Evolutionary conservation across 805 yeast species (phyloP).

Genomic region (Middelhovenomyces tepae): DNA sequence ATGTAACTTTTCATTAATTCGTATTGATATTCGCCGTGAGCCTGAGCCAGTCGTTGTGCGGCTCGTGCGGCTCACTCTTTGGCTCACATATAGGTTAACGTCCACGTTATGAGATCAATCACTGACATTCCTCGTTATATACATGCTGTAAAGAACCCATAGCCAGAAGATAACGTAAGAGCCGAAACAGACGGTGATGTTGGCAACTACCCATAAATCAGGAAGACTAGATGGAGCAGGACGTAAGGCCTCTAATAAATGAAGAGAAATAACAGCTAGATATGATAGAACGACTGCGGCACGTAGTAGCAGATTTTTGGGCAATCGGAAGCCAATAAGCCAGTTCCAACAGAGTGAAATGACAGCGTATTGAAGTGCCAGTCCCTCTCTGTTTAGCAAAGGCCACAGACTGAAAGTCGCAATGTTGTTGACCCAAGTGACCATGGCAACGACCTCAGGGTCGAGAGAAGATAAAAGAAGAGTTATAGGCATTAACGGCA

Average conservation of each 20-base stretch:
- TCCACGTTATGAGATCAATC: too few relatives aligned
- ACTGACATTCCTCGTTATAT: constrained; percentile 11
- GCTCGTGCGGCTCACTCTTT: too few relatives aligned
- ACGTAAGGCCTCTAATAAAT: constrained; percentile 42
- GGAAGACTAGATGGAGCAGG: constrained; percentile 46
- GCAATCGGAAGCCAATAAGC: constrained; percentile 58
- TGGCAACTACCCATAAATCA: constrained; percentile 77
- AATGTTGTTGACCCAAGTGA: constrained; percentile 80
- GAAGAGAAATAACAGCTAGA: constrained; percentile 41
- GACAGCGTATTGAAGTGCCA: constrained; percentile 62
- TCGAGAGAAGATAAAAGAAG: constrained; percentile 46
- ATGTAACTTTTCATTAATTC: too few relatives aligned
- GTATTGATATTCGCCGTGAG: too few relatives aligned
- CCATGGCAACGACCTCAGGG: constrained; percentile 56
- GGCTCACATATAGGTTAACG: too few relatives aligned
- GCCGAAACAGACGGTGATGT: constrained; percentile 63
- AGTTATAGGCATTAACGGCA: constrained; percentile 81
- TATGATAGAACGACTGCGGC: constrained; percentile 45
- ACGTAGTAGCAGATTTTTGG: constrained; percentile 42
- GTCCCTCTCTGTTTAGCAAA: constrained; percentile 63
- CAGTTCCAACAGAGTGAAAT: constrained; percentile 62
- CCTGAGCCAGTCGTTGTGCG: too few relatives aligned
- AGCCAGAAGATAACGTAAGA: constrained; percentile 70
- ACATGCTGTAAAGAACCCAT: constrained; percentile 64
- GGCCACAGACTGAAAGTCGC: constrained; percentile 88